Evolutionary conservation across 1,284 basidiomycete genomes (phyloP).

Genomic region (Xanthoconium separans): DNA sequence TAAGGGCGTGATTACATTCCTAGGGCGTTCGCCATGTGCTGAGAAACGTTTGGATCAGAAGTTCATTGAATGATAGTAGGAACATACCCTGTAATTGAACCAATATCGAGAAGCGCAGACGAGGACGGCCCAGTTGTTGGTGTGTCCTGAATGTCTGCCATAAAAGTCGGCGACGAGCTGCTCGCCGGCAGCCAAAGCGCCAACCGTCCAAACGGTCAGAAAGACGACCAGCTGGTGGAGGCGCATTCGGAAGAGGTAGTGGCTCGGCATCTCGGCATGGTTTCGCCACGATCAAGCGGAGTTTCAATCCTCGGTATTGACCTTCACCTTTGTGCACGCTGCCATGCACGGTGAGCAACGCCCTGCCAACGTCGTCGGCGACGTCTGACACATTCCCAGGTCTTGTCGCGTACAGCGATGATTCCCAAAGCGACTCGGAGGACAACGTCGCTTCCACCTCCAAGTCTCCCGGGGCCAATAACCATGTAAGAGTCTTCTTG

Average conservation of each 20-base stretch:
- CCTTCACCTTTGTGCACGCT: slow-evolving; percentile 8
- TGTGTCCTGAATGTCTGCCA: slow-evolving; percentile 56
- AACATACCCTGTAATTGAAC: slow-evolving; percentile 95
- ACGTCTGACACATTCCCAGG: slow-evolving; percentile 37
- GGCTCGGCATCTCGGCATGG: slow-evolving; percentile 29
- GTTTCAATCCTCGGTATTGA: slow-evolving; percentile 19
- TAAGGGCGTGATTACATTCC: slow-evolving; percentile 72
- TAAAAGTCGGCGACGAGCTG: slow-evolving; percentile 31
- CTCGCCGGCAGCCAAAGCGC: slow-evolving; percentile 25
- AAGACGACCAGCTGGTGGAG: slow-evolving; percentile 30
- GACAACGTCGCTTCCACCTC: slow-evolving; percentile 35
- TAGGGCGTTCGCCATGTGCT: slow-evolving; percentile 98
- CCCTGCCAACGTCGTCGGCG: neutral
- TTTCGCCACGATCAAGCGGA: slow-evolving; percentile 14
- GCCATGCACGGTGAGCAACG: slow-evolving; percentile 43
- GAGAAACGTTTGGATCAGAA: neutral
- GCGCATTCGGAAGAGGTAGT: slow-evolving; percentile 31
- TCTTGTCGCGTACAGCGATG: slow-evolving; percentile 64
- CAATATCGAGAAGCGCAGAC: slow-evolving; percentile 94
- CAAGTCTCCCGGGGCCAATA: slow-evolving; percentile 17
- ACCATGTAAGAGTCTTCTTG: slow-evolving; percentile 64
- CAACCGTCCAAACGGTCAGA: slow-evolving; percentile 33
- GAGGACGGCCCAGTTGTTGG: slow-evolving; percentile 98
- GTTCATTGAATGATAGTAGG: neutral
- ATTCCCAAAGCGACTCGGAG: slow-evolving; percentile 60